Conservation (phyloP, 106 monocot genomes). For the Dendrobium huoshanense region DNA sequence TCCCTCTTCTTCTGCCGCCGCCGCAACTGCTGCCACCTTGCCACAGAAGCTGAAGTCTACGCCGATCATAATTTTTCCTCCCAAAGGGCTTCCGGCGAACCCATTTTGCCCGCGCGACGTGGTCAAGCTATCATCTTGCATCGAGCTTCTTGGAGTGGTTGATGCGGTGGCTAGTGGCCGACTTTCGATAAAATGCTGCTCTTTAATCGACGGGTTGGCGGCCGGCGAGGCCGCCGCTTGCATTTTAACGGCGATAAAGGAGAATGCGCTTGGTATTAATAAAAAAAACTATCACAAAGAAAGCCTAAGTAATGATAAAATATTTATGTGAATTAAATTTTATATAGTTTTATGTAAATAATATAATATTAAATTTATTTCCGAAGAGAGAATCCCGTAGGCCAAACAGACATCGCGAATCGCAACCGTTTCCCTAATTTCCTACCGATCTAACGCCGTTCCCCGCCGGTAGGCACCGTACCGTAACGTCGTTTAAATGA, state of each 20-base stretch:
- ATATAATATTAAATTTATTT: no score
- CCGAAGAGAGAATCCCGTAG: no score
- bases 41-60: background rate
- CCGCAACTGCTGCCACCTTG: background rate
- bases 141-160: slow-evolving; percentile 26
- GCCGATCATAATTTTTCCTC: background rate
- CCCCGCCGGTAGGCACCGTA: no score
- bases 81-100: slow-evolving; percentile 1
- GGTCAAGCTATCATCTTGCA: slow-evolving; percentile 27
- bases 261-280: slow-evolving; percentile 24
- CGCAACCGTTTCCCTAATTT: no score
- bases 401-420: no score
- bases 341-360: no score
- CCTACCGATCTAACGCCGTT: no score
- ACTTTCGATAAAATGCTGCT: slow-evolving; percentile 26
- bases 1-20: slow-evolving; percentile 1
- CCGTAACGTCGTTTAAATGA: no score
- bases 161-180: slow-evolving; percentile 15
- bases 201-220: slow-evolving; percentile 19
- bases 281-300: background rate
- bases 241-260: slow-evolving; percentile 28
- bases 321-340: no score
- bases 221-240: slow-evolving; percentile 36
- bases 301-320: no score
- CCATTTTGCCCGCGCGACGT: slow-evolving; percentile 23